Evolutionary conservation across 371 early-diverging fungal species (phyloP).

Genomic region (Mucor piriformis): DNA sequence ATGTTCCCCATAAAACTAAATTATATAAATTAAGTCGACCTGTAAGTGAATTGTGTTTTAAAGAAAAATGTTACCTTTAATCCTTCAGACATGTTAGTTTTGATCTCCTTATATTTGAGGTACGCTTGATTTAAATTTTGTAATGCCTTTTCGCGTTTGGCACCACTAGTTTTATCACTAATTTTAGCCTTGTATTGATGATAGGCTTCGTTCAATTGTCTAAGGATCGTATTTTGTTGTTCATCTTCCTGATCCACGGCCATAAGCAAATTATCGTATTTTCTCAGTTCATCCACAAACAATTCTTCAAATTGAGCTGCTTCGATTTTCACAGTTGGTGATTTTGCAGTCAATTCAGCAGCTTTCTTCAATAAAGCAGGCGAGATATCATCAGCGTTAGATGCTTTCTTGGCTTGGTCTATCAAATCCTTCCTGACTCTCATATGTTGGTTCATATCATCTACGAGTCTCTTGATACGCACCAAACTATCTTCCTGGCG

Average conservation of each 20-base stretch:
- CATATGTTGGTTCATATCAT: constrained; percentile 40
- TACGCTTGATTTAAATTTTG: constrained; percentile 72
- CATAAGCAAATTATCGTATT: constrained; percentile 70
- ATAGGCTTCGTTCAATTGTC: constrained; percentile 64
- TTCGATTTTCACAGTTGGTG: constrained; percentile 73
- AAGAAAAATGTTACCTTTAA: constrained; percentile 35
- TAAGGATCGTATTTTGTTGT: constrained; percentile 62
- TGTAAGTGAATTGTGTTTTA: neutral
- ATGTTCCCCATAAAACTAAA: constrained; percentile 72
- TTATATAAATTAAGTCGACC: neutral
- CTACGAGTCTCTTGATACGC: constrained; percentile 25
- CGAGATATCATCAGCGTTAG: constrained; percentile 77
- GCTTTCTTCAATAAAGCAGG: constrained; percentile 51
- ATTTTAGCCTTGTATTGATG: constrained; percentile 61
- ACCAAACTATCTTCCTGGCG: constrained; percentile 2
- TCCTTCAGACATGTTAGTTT: constrained; percentile 71
- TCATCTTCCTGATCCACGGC: constrained; percentile 60
- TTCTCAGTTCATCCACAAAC: constrained; percentile 69
- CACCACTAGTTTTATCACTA: constrained; percentile 51
- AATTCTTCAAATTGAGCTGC: constrained; percentile 81
- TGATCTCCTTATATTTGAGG: constrained; percentile 67
- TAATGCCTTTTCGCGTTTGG: constrained; percentile 68
- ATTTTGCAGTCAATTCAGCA: constrained; percentile 52
- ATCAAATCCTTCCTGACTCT: constrained; percentile 29
- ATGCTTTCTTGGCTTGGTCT: constrained; percentile 36